A percentile compares a stretch with the other conserved stretches of the same genome.
These are phyloP conservation scores for Suhomyces kilbournensis DNA, from an alignment of 805 yeast genomes.

Conservation along the genomic window DNA sequence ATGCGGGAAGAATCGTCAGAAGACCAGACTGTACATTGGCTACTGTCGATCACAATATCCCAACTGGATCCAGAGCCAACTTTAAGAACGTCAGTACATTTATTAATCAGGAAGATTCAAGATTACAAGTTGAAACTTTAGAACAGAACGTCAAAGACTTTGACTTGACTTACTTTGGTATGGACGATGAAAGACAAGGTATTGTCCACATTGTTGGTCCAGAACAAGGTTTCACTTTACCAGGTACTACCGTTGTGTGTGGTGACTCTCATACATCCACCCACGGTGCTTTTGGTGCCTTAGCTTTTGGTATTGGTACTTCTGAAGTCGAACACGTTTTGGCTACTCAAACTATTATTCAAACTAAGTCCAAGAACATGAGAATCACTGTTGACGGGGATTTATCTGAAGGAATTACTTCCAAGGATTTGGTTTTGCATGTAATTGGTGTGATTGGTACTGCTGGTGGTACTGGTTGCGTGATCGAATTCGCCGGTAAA, in stretches of 20 bases:
- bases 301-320: conserved; percentile 98
- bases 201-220: conserved; percentile 99
- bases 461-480: conserved; percentile 98
- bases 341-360: conserved; percentile 95
- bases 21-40: conserved; percentile 91
- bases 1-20: conserved; percentile 86
- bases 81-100: conserved; percentile 74
- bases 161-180: conserved; percentile 88
- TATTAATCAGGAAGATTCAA: conserved; percentile 86
- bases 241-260: conserved; percentile 98
- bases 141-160: conserved; percentile 91
- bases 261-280: conserved; percentile 99
- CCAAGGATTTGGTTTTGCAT: conserved; percentile 91
- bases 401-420: conserved; percentile 83
- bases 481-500: conserved; percentile 94
- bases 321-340: conserved; percentile 98
- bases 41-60: conserved; percentile 96
- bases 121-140: conserved; percentile 86
- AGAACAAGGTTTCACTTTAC: conserved; percentile 97
- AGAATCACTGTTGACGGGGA: conserved; percentile 82
- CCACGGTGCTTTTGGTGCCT: conserved; percentile 97
- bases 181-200: conserved; percentile 94
- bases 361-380: conserved; percentile 95
- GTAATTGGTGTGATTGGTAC: conserved; percentile 97
- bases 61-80: conserved; percentile 80